Percentiles rank a stretch among this genome's conserved stretches.
Conservation (phyloP, 495 filamentous ascomycete species). For the Annulohypoxylon stygium region DNA sequence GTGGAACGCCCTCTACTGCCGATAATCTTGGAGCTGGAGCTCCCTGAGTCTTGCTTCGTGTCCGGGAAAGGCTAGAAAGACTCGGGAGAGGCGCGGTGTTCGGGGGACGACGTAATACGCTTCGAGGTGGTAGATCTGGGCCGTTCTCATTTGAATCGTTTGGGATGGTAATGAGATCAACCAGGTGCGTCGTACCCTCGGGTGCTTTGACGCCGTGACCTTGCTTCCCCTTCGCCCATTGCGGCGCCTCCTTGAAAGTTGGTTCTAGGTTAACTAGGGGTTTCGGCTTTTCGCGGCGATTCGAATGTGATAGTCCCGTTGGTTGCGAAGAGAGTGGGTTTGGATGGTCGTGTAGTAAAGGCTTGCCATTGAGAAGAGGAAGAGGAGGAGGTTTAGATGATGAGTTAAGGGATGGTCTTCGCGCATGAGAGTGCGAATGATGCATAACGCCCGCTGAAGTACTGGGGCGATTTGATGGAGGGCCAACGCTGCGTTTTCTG, state of each 20-base stretch:
- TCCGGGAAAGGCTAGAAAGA: conserved; percentile 38
- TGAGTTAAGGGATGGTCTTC: conserved; percentile 39
- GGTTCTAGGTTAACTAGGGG: conserved; percentile 84
- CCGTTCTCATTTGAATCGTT: conserved; percentile 6
- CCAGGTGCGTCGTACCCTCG: conserved; percentile 65
- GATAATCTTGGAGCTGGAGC: conserved; percentile 35
- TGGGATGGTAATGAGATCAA: conserved; percentile 64
- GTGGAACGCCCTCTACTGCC: conserved; percentile 25
- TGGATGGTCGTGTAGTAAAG: conserved; percentile 28
- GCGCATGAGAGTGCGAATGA: conserved; percentile 29
- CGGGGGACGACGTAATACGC: conserved; percentile 37
- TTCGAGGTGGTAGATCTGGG: conserved; percentile 44
- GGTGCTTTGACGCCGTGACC: conserved; percentile 77
- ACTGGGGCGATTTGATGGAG: conserved; percentile 34
- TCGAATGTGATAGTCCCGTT: conserved; percentile 28
- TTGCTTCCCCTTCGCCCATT: conserved; percentile 69
- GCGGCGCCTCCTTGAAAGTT: conserved; percentile 78
- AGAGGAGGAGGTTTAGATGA: conserved; percentile 37
- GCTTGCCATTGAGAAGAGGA: conserved; percentile 32
- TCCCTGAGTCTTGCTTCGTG: conserved; percentile 48
- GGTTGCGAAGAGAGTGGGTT: conserved; percentile 41
- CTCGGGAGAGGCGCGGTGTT: conserved; percentile 36
- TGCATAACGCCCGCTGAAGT: conserved; percentile 36
- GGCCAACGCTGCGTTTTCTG: conserved; percentile 46
- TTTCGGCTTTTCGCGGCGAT: conserved; percentile 46